These are phyloP conservation scores for Alternaria novae-zelandiae DNA, from an alignment of 2,329 filamentous ascomycete genomes.

Conservation along the genomic window DNA sequence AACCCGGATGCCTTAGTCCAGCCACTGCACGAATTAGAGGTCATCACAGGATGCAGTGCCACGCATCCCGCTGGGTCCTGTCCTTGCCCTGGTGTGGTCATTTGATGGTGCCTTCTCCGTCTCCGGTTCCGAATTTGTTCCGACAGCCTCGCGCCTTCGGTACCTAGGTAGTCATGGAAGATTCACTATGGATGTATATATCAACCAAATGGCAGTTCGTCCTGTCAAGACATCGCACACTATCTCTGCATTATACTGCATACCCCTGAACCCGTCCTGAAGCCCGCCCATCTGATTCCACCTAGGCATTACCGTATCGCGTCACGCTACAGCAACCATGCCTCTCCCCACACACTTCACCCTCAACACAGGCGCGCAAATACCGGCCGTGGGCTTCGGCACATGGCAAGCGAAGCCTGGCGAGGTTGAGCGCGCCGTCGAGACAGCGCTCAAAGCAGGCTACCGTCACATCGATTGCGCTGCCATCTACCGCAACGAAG, in stretches of 20 bases:
- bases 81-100: background rate
- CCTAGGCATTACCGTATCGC: background rate
- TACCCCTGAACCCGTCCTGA: background rate
- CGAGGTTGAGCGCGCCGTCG: conserved; percentile 65
- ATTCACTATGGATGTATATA: background rate
- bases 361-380: conserved; percentile 73
- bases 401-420: conserved; percentile 78
- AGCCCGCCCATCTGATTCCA: background rate
- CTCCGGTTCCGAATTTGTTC: background rate
- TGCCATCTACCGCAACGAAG: conserved; percentile 77
- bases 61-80: background rate
- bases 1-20: background rate
- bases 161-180: background rate
- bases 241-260: background rate
- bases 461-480: conserved; percentile 80
- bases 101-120: background rate
- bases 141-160: background rate
- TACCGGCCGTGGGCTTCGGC: conserved; percentile 75
- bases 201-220: background rate
- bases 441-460: conserved; percentile 68
- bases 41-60: background rate
- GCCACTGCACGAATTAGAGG: background rate
- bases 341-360: conserved; percentile 50
- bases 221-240: background rate
- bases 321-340: conserved; percentile 14